Conservation (phyloP, 2,329 filamentous ascomycete species). For the Fusarium penzigii region DNA sequence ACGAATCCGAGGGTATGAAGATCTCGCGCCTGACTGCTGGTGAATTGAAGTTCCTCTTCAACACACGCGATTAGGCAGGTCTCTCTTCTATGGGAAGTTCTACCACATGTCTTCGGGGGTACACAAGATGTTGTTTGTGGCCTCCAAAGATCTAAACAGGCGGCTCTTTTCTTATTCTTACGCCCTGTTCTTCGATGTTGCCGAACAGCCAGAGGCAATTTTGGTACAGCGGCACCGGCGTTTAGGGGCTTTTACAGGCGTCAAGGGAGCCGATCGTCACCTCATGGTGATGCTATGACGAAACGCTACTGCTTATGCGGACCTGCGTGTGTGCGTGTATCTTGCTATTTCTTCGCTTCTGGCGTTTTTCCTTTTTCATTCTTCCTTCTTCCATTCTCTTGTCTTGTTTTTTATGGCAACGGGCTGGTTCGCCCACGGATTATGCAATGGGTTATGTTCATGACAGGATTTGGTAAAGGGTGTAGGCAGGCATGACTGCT, state of each 20-base stretch:
- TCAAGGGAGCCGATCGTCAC: not conserved
- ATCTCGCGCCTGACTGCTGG: conserved; percentile 65
- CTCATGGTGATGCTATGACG: conserved; percentile 5
- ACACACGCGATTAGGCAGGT: conserved; percentile 9
- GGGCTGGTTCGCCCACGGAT: too few species aligned
- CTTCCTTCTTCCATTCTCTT: too few species aligned
- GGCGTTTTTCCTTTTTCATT: too few species aligned
- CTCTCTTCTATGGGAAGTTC: not conserved
- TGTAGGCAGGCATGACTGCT: too few species aligned
- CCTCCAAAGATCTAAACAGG: not conserved
- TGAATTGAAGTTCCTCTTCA: conserved; percentile 72
- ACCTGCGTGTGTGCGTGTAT: not conserved
- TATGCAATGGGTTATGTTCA: too few species aligned
- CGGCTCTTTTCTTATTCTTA: not conserved
- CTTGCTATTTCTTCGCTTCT: too few species aligned
- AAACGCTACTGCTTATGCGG: not conserved
- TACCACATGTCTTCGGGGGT: not conserved
- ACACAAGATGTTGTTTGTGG: not conserved
- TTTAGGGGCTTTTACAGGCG: not conserved
- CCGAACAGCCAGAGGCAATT: too few species aligned
- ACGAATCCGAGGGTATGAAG: conserved; percentile 69
- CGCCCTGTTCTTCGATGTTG: not conserved
- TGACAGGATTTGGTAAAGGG: too few species aligned
- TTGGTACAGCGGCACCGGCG: too few species aligned
- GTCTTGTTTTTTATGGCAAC: too few species aligned